A percentile compares a stretch with the other conserved stretches of the same genome.
Conservation (phyloP, 164 flowering plant species). For the Dillenia suffruticosa region DNA sequence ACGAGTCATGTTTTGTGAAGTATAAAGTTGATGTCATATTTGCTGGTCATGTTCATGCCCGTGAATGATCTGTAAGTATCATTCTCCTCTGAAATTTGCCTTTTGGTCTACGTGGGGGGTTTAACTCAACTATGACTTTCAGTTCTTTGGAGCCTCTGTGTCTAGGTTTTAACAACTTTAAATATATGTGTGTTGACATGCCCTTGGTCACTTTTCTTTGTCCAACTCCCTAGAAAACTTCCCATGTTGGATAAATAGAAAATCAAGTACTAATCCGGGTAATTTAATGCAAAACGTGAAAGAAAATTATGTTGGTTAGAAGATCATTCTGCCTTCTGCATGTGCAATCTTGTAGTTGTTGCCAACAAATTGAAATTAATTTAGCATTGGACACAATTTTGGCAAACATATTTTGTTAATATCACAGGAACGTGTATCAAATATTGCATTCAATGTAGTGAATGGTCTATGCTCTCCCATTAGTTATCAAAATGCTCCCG, state of each 20-base stretch:
- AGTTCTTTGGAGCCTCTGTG: too few species aligned
- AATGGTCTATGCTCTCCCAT: slow-evolving; percentile 40
- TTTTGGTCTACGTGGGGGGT: background rate
- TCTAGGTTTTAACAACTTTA: background rate
- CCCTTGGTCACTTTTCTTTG: background rate
- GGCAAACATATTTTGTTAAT: background rate
- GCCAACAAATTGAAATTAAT: background rate
- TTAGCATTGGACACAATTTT: background rate
- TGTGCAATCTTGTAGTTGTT: background rate
- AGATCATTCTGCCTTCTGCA: background rate
- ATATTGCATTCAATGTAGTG: slow-evolving; percentile 38
- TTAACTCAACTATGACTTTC: background rate
- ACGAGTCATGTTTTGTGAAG: slow-evolving; percentile 66
- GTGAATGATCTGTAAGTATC: slow-evolving; percentile 73
- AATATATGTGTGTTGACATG: background rate
- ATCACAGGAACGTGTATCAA: slow-evolving; percentile 74
- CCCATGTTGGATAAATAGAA: background rate
- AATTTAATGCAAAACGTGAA: too few species aligned
- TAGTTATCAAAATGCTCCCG: slow-evolving; percentile 43
- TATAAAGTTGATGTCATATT: slow-evolving; percentile 79
- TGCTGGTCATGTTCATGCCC: slow-evolving; percentile 93
- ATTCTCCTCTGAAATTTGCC: too few species aligned
- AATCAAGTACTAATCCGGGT: background rate
- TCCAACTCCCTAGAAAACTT: background rate
- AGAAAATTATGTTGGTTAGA: too few species aligned